Conservation (phyloP, 352 stramenopile genomes). For the Phytophthora hibernalis region DNA sequence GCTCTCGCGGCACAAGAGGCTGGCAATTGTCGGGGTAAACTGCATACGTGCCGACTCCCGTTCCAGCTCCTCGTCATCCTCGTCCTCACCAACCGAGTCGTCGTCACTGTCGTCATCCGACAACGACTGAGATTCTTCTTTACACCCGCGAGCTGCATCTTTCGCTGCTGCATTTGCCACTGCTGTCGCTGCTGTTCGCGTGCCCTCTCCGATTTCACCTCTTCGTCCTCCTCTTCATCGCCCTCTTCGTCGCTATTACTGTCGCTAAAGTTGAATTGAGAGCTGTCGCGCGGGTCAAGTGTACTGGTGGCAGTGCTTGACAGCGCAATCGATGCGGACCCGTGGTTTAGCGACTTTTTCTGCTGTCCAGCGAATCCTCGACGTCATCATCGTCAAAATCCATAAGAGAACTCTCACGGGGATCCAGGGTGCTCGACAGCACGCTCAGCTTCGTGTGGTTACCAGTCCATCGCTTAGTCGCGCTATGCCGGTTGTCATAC, state of each 20-base stretch:
- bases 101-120: constrained; percentile 45
- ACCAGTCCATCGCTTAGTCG: constrained; percentile 28
- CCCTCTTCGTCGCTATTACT: constrained; percentile 38
- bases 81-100: constrained; percentile 39
- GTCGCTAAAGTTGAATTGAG: constrained; percentile 34
- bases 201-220: constrained; percentile 35
- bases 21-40: constrained; percentile 53
- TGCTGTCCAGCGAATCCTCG: constrained; percentile 10
- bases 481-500: constrained; percentile 17
- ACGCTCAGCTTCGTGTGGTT: constrained; percentile 40
- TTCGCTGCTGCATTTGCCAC: constrained; percentile 46
- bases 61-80: constrained; percentile 42
- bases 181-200: constrained; percentile 40
- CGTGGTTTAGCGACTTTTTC: constrained; percentile 25
- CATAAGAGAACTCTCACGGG: constrained; percentile 49
- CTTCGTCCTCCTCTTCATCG: constrained; percentile 22
- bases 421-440: constrained; percentile 36
- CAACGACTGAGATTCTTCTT: constrained; percentile 32
- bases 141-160: constrained; percentile 42
- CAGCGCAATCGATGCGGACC: constrained; percentile 26
- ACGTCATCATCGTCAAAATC: constrained; percentile 42
- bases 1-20: constrained; percentile 54
- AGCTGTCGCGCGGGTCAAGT: constrained; percentile 34
- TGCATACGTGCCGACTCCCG: constrained; percentile 48
- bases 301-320: constrained; percentile 35